Evolutionary conservation across 495 filamentous ascomycete species (phyloP).

Genomic region (Penicillium cosmopolitanum): DNA sequence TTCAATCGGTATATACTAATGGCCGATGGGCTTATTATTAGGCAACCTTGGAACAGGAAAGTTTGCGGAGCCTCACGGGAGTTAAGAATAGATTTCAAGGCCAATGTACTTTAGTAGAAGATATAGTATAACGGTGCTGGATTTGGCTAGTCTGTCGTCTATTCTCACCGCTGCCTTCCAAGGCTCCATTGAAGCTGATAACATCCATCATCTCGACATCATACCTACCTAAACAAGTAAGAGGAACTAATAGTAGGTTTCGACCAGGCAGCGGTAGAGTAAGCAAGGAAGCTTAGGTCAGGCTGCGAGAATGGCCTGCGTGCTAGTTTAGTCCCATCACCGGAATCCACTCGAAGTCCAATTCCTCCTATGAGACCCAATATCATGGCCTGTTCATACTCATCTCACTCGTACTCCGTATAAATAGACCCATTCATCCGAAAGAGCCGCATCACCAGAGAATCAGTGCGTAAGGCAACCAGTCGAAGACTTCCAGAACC

Average conservation of each 20-base stretch:
- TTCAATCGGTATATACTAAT: not conserved
- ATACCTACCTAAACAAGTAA: not conserved
- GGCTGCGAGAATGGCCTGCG: too few species aligned
- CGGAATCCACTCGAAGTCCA: not conserved
- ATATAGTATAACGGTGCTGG: too few species aligned
- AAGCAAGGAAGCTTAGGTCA: not conserved
- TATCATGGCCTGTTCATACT: not conserved
- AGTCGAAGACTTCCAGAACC: not conserved
- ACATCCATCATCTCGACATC: not conserved
- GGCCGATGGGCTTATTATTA: not conserved
- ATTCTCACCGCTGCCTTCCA: not conserved
- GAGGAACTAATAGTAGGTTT: not conserved
- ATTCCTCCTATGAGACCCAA: not conserved
- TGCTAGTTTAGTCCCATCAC: not conserved
- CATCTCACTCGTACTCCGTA: not conserved
- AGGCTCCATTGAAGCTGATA: not conserved
- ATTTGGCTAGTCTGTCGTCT: not conserved
- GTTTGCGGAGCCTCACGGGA: not conserved
- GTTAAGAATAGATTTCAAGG: too few species aligned
- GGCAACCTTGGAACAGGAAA: not conserved
- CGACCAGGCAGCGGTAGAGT: not conserved
- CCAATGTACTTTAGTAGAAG: too few species aligned
- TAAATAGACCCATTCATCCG: not conserved
- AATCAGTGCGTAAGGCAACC: slow-evolving; percentile 4
- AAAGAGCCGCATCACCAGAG: slow-evolving; percentile 1